These are phyloP conservation scores for Neonectria ditissima DNA, from an alignment of 2,329 filamentous ascomycete species.

Conservation along the genomic window DNA sequence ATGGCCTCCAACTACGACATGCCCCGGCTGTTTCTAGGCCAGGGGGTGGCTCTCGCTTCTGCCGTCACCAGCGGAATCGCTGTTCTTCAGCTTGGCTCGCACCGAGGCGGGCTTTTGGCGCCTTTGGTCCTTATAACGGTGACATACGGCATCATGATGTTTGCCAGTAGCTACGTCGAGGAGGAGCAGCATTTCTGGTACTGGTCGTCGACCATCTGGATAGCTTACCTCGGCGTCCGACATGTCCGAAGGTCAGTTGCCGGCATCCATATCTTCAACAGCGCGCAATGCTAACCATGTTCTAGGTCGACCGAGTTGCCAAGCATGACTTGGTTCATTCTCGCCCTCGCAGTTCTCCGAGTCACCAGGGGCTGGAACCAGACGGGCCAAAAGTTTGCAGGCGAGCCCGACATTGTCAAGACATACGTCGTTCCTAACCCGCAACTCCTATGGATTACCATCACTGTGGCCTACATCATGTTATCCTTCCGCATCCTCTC, in stretches of 20 bases:
- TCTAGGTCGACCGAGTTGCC: conserved; percentile 44
- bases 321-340: conserved; percentile 48
- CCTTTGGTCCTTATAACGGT: conserved; percentile 66
- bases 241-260: conserved; percentile 55
- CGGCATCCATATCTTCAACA: too few species aligned
- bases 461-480: conserved; percentile 76
- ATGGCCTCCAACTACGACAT: conserved; percentile 95
- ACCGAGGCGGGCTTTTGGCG: conserved; percentile 40
- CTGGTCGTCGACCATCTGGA: conserved; percentile 82
- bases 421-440: conserved; percentile 74
- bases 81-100: conserved; percentile 27
- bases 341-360: conserved; percentile 72
- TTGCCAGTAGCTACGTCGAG: conserved; percentile 96
- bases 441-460: conserved; percentile 77
- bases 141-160: conserved; percentile 90
- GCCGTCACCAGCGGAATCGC: conserved; percentile 33
- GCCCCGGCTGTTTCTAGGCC: conserved; percentile 65
- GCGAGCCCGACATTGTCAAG: conserved; percentile 88
- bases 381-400: conserved; percentile 94
- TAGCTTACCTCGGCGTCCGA: conserved; percentile 64
- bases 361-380: conserved; percentile 90
- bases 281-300: conserved; percentile 18
- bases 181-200: conserved; percentile 99
- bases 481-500: conserved; percentile 61
- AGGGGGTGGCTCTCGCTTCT: conserved; percentile 52